Conservation (phyloP, 805 yeast species). For the Metschnikowia similis region DNA sequence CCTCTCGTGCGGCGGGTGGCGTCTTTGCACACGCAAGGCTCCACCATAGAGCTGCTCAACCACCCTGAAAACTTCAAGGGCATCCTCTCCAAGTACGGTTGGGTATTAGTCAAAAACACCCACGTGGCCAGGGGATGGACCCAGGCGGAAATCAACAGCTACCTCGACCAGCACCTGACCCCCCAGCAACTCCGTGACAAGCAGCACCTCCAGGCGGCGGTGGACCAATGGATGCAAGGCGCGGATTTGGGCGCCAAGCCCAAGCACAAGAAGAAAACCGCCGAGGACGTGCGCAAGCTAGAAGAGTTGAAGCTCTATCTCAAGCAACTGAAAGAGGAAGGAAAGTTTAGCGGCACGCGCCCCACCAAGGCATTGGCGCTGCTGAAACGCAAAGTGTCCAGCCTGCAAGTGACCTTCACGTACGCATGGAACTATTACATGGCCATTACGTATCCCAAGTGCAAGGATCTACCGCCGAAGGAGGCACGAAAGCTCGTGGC, state of each 20-base stretch:
- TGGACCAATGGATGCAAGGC: slow-evolving; percentile 16
- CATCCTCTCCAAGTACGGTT: slow-evolving; percentile 19
- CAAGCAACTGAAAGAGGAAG: slow-evolving; percentile 22
- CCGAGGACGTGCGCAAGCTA: slow-evolving; percentile 10
- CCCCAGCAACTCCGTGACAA: not conserved
- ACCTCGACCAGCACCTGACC: slow-evolving; percentile 6
- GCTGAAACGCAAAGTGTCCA: slow-evolving; percentile 1
- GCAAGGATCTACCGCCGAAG: slow-evolving; percentile 12
- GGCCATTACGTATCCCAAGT: slow-evolving; percentile 16
- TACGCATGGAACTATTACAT: slow-evolving; percentile 37
- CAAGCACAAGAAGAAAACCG: slow-evolving; percentile 9
- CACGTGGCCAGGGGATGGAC: slow-evolving; percentile 22
- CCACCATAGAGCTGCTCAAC: slow-evolving; percentile 1
- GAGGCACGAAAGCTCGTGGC: slow-evolving; percentile 16
- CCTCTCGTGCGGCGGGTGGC: not conserved
- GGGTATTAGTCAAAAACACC: slow-evolving; percentile 20
- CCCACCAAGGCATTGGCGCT: not conserved
- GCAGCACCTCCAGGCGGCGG: slow-evolving; percentile 9
- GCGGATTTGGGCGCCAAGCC: slow-evolving; percentile 14
- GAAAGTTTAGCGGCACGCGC: not conserved
- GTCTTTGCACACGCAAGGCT: not conserved
- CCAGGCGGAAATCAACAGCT: slow-evolving; percentile 5
- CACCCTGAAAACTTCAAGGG: slow-evolving; percentile 16
- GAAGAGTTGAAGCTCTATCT: slow-evolving; percentile 20
- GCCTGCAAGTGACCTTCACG: slow-evolving; percentile 21